These are phyloP conservation scores for Claviceps cyperi DNA, from an alignment of 2,329 filamentous ascomycete genomes.

Conservation along the genomic window DNA sequence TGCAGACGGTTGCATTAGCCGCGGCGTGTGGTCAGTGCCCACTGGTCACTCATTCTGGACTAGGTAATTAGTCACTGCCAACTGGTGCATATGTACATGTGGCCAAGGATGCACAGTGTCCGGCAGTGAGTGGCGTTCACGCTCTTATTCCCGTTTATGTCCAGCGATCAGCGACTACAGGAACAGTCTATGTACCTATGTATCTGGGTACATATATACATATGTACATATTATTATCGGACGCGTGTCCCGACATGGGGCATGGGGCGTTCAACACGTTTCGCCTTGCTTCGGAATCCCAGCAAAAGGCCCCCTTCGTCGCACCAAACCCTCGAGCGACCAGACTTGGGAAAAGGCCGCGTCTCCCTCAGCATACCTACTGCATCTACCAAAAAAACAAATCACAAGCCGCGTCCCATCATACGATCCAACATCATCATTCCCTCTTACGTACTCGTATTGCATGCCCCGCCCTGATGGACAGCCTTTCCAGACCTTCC, in stretches of 20 bases:
- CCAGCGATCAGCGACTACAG: neutral
- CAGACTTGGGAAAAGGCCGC: neutral
- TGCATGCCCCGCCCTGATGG: neutral
- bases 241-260: no score
- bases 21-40: no score
- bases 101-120: no score
- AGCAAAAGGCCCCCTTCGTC: no score
- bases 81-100: no score
- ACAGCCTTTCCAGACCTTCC: neutral
- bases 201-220: no score
- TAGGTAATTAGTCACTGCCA: no score
- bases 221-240: no score
- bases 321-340: neutral
- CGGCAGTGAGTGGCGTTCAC: neutral
- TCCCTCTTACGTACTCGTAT: no score
- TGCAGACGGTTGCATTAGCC: no score
- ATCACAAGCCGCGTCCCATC: neutral
- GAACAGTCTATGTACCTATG: neutral
- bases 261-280: neutral
- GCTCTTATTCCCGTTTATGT: neutral
- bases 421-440: neutral
- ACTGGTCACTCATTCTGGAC: no score
- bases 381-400: neutral
- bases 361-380: no score
- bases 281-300: neutral